Evolutionary conservation across 352 stramenopile genomes (phyloP), one percentile per base, ranked within the genome.

Genomic region (Phytophthora tubulina): DNA sequence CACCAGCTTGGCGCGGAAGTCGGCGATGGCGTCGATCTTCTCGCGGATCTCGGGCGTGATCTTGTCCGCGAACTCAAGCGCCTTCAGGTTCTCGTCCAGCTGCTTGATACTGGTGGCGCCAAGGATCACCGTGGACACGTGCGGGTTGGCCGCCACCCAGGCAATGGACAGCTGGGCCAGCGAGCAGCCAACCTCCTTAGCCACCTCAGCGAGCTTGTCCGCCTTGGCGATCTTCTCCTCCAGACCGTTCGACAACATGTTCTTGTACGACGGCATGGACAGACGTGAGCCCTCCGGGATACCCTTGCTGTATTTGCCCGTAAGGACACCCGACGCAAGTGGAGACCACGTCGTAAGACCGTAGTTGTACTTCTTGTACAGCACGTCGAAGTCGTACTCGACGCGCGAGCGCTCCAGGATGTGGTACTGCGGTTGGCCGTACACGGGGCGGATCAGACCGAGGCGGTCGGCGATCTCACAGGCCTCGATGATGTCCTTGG

Each of bases 261-360:
- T 60, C 71, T 87, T 89, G 73, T 85, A 90, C 56, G 70, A 52
- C 3, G 79, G 67, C 36, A 89, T 77, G 32, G 81, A 88, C 41
- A 89, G 53, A 72, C 79, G 85, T 14, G 78, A 96, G 38, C 81
- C 88, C 6, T 88, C 86, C 5, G 88, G 88, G 32, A 93, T 90
- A 2, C 82, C 84, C n/a, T 85, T 85, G 67, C 78, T 91, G 86
- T 95, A 95, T 65, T 95, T 95, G 48, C 86, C 86, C 35, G 89
- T 93, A 3, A 96, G 64, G 10, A 95, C 62, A 31, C 89, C 89
- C 10, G 76, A 89, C 2, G 82, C 82, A 6, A 96, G 67, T 11
- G 88, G 84, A 42, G 80, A 92, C 83, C 85, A 96, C 32, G 80
- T 92, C 3, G 86, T 95, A 30, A 90, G 70, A 10, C 86, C 89